Evolutionary conservation across 2,329 filamentous ascomycete species (phyloP).

Genomic region (Monilinia fructicola): DNA sequence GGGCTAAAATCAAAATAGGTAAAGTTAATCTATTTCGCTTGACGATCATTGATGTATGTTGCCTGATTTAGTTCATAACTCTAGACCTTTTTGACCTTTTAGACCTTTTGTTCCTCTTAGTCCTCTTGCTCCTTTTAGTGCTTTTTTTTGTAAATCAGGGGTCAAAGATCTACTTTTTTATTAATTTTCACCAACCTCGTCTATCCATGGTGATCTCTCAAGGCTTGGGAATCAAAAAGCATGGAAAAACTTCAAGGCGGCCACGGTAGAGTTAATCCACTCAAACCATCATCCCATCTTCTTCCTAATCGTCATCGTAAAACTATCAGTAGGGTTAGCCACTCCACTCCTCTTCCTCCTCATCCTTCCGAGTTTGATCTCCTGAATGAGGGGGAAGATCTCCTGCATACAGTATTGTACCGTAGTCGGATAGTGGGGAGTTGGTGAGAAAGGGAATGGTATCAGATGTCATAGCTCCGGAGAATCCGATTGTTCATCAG

Average conservation of each 20-base stretch:
- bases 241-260: not conserved
- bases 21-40: not conserved
- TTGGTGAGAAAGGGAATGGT: not conserved
- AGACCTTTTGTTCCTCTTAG: too few relatives aligned
- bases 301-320: not conserved
- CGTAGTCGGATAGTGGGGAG: not conserved
- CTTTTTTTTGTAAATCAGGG: not conserved
- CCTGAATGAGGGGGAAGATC: not conserved
- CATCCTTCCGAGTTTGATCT: not conserved
- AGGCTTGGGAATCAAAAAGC: too few relatives aligned
- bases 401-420: not conserved
- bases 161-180: constrained; percentile 1
- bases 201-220: not conserved
- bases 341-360: too few relatives aligned
- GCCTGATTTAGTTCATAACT: not conserved
- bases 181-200: not conserved
- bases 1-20: not conserved
- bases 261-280: constrained; percentile 7
- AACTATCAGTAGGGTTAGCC: too few relatives aligned
- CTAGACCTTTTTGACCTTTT: not conserved
- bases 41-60: constrained; percentile 4
- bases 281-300: constrained; percentile 12
- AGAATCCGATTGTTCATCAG: not conserved
- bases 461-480: not conserved
- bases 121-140: too few relatives aligned